Percentiles rank a stretch among this genome's conserved stretches.
These are phyloP conservation scores for Asterophora parasitica DNA, from an alignment of 768 basidiomycete genomes.

Conservation along the genomic window DNA sequence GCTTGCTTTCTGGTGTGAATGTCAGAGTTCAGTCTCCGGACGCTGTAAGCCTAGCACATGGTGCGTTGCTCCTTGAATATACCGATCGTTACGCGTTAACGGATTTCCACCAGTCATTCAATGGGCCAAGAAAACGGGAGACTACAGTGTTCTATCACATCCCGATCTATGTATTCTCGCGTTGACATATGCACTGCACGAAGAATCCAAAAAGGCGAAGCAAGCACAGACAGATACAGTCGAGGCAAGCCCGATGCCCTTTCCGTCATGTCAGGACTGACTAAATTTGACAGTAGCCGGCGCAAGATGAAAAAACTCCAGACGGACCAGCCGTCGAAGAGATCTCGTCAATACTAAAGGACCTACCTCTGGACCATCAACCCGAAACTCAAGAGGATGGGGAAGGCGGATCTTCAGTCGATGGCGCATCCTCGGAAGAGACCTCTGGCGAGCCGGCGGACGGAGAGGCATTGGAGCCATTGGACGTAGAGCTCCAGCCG, in stretches of 20 bases:
- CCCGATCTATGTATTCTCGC: conserved; percentile 91
- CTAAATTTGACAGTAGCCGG: conserved; percentile 28
- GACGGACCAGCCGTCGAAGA: conserved; percentile 10
- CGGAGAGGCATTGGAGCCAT: conserved; percentile 29
- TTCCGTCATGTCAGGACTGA: conserved; percentile 10
- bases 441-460: conserved; percentile 15
- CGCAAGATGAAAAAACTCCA: conserved; percentile 1
- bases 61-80: conserved; percentile 29
- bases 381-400: conserved; percentile 8
- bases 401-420: conserved; percentile 1
- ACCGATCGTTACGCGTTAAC: background rate
- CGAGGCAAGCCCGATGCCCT: conserved; percentile 20
- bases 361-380: conserved; percentile 14
- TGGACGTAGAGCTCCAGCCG: conserved; percentile 42
- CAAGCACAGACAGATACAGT: conserved; percentile 20
- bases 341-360: conserved; percentile 14
- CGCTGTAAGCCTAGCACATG: conserved; percentile 59
- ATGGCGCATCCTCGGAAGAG: background rate
- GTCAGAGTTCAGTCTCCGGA: conserved; percentile 69
- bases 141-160: conserved; percentile 87
- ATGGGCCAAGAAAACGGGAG: conserved; percentile 93
- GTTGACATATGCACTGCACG: conserved; percentile 74
- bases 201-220: conserved; percentile 40
- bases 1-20: conserved; percentile 69
- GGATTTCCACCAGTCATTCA: conserved; percentile 62